Evolutionary conservation across 176 grass and related monocot genomes (phyloP).

Genomic region (Sorghum bicolor): DNA sequence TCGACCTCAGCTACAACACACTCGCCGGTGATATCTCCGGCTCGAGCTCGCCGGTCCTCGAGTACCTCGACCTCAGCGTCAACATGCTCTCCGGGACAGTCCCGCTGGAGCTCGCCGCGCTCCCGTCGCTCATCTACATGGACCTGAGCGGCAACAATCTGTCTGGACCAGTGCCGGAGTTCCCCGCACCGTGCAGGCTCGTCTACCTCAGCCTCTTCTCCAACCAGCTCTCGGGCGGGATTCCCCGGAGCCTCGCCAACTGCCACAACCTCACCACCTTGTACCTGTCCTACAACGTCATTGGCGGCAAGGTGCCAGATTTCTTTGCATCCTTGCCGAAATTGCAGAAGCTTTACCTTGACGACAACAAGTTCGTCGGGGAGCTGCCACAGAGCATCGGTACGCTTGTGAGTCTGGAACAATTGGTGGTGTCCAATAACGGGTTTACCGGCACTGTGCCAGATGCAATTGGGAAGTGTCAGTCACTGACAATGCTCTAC

Average conservation of each 20-base stretch:
- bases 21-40: slow-evolving; percentile 46
- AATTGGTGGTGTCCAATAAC: slow-evolving; percentile 28
- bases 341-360: slow-evolving; percentile 33
- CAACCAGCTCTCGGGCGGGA: slow-evolving; percentile 36
- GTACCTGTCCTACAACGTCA: slow-evolving; percentile 34
- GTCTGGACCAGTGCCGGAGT: slow-evolving; percentile 39
- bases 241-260: slow-evolving; percentile 51
- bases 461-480: slow-evolving; percentile 34
- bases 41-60: slow-evolving; percentile 8
- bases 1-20: slow-evolving; percentile 44
- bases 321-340: slow-evolving; percentile 36
- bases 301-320: slow-evolving; percentile 39
- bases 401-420: slow-evolving; percentile 18
- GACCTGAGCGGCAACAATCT: slow-evolving; percentile 48
- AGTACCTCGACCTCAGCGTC: slow-evolving; percentile 35
- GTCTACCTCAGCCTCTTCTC: slow-evolving; percentile 19
- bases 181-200: slow-evolving; percentile 29
- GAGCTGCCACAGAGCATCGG: slow-evolving; percentile 47
- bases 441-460: slow-evolving; percentile 37
- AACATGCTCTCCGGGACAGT: slow-evolving; percentile 52
- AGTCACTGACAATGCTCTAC: slow-evolving; percentile 25
- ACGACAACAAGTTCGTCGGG: slow-evolving; percentile 47
- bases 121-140: slow-evolving; percentile 40
- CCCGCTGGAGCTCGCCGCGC: slow-evolving; percentile 6
- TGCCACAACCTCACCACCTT: slow-evolving; percentile 49